Evolutionary conservation across 305 asterid species (phyloP), one percentile per base, ranked within the genome.

Genomic region (Fraxinus velutina): DNA sequence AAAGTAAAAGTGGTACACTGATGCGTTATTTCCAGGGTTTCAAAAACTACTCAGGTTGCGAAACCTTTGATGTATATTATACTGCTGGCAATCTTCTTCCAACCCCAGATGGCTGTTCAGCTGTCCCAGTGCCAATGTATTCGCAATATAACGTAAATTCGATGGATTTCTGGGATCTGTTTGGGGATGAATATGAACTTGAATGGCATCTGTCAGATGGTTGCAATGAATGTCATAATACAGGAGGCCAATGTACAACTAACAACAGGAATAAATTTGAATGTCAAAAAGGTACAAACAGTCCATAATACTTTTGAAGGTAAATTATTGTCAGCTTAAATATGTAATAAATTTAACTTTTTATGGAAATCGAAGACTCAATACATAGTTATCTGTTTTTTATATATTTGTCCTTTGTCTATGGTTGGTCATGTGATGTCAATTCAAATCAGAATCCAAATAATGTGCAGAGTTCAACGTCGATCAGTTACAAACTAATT

Each of bases 141-240:
- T 13, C 57, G 4, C 5, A 44, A 9, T 30, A 3, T 50, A 17
- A 50, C 17, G 2, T 30, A 22, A 29, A 9, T 10, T 2, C 39
- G 6, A 2, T 1, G 33, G 82, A 75, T 27, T 70, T 88, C 78
- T 82, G 44, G 22, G 68, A 29, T 1, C 2, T 81, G 55, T 68
- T 88, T n/a, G 19, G 62, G 55, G 22, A 80, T 27, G 83, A 82
- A 13, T 84, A 83, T 57, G 78, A 76, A 1, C 44, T 88, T 0
- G 71, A 82, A 71, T 88, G 89, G 89, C 64, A 68, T 5, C 2
- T 84, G 0, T 72, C 85, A 1, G 77, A 73, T 9, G 50, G 17
- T 33, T 87, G 87, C 73, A 13, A 1, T 0, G 27, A 70, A 6
- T 88, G 90, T 74, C 13, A 21, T 47, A 15, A 27, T n/a, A 60